Evolutionary conservation across 208 protist genomes (phyloP), one percentile per base, ranked within the genome.

Genomic region (Jaenimonas drosophilae): DNA sequence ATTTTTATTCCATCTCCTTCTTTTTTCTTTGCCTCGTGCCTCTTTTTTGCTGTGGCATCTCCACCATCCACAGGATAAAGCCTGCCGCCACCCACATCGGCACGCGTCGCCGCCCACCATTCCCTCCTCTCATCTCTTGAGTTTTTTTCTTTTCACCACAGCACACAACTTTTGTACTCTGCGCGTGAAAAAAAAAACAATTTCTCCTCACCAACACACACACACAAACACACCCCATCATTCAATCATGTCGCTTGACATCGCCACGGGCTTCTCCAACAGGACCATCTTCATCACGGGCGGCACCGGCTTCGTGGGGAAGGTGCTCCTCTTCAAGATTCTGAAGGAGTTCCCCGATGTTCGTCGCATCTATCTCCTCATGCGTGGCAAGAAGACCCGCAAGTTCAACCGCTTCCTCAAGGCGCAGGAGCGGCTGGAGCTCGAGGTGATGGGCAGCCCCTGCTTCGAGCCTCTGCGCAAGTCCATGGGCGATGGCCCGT

Each of bases 291-390:
- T 94, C 50, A 45, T 87, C 12, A 94, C 82, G 6, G 87, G 87
- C 29, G 70, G 73, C 25, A 89, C 76, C 7, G 87, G 87, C 45
- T 90, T 94, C 39, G 70, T 94, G 6, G 87, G 87, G 6, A 94
- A 94, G 49, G 82, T 94, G 23, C 23, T 81, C 16, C 43, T 94
- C 14, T 86, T 70, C 48, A 89, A 90, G 57, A 49, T 94, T 12
- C 49, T 94, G 19, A 84, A 83, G 47, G 71, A 81, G 49, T 64
- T 78, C 19, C 79, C 79, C 2, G 79, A 88, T 54, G 44, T 91
- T n/a, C 59, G 62, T 9, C 36, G 44, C 11, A 41, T 91, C 12
- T 94, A 91, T 46, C 27, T 91, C 7, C 65, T 94, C 24, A 76
- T 87, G 51, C 68, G 87, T 39, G 64, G 67, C 19, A 91, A 91